These are phyloP conservation scores for Neurospora sp. DNA, from an alignment of 495 filamentous ascomycete genomes.

Conservation along the genomic window DNA sequence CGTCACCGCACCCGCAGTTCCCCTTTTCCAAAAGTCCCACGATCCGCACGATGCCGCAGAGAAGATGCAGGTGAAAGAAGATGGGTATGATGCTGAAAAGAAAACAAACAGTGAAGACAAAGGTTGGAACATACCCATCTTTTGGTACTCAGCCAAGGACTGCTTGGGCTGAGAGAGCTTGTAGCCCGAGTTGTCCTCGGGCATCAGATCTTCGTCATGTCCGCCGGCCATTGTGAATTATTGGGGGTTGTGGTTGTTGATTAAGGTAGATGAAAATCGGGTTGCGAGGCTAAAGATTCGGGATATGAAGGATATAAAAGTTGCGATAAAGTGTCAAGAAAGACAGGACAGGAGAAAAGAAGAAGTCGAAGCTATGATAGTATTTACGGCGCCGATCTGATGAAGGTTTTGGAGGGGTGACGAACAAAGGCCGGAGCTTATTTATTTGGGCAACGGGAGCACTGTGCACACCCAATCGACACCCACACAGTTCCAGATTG, in stretches of 20 bases:
- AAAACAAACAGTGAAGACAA: constrained; percentile 4
- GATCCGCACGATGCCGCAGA: neutral
- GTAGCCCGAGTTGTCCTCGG: constrained; percentile 85
- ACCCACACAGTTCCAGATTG: neutral
- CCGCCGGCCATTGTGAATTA: constrained; percentile 48
- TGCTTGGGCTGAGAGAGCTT: constrained; percentile 94
- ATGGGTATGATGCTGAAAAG: neutral
- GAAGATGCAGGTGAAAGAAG: neutral
- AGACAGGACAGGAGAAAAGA: neutral
- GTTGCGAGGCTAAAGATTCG: constrained; percentile 1
- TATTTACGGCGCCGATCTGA: neutral
- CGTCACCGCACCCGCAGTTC: neutral
- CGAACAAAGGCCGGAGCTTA: constrained; percentile 12
- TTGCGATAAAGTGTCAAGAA: constrained; percentile 7
- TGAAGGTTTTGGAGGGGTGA: constrained; percentile 6
- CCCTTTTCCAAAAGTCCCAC: neutral
- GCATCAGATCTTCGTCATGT: constrained; percentile 73
- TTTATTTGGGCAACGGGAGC: constrained; percentile 14
- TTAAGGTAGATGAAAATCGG: neutral
- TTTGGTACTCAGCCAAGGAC: constrained; percentile 80
- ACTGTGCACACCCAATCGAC: neutral
- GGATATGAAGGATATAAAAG: constrained; percentile 7
- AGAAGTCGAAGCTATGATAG: neutral
- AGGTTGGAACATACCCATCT: constrained; percentile 63
- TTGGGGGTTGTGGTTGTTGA: constrained; percentile 11